phyloP scores from a whole-genome alignment of 371 early-diverging fungal species.

The Syncephalastrum racemosum region DNA sequence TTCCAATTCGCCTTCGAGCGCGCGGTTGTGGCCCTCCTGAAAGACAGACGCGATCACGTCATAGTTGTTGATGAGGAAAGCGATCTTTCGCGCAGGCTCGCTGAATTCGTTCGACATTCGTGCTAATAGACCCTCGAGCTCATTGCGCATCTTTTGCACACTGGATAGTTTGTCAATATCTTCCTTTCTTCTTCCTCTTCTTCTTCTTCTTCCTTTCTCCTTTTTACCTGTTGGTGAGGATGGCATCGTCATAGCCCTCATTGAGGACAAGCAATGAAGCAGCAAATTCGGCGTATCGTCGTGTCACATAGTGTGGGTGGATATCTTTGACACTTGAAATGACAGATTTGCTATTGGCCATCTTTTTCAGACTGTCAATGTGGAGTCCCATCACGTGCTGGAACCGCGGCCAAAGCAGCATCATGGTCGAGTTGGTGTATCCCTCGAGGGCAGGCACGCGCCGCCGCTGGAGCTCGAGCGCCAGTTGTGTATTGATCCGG shows the following conservation, averaged over 20 bases:
- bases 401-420: constrained; percentile 92
- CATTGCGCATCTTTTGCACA: constrained; percentile 72
- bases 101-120: constrained; percentile 74
- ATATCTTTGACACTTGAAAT: constrained; percentile 63
- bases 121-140: constrained; percentile 69
- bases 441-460: constrained; percentile 78
- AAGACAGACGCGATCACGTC: constrained; percentile 82
- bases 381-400: constrained; percentile 86
- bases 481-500: constrained; percentile 79
- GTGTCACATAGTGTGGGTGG: constrained; percentile 81
- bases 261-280: constrained; percentile 85
- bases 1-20: constrained; percentile 70
- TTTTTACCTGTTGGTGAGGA: constrained; percentile 68
- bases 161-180: constrained; percentile 29
- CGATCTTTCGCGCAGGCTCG: constrained; percentile 65
- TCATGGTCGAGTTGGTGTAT: constrained; percentile 83
- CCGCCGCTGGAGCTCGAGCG: constrained; percentile 79
- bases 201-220: background rate
- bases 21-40: constrained; percentile 65
- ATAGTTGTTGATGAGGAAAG: constrained; percentile 90
- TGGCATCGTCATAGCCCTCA: constrained; percentile 82
- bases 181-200: background rate
- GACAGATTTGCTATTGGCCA: constrained; percentile 58
- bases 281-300: constrained; percentile 90
- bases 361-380: constrained; percentile 78